A percentile compares a stretch with the other conserved stretches of the same genome.
Evolutionary conservation across 1,284 basidiomycete genomes (phyloP).

Genomic region (Heterobasidion annosum): DNA sequence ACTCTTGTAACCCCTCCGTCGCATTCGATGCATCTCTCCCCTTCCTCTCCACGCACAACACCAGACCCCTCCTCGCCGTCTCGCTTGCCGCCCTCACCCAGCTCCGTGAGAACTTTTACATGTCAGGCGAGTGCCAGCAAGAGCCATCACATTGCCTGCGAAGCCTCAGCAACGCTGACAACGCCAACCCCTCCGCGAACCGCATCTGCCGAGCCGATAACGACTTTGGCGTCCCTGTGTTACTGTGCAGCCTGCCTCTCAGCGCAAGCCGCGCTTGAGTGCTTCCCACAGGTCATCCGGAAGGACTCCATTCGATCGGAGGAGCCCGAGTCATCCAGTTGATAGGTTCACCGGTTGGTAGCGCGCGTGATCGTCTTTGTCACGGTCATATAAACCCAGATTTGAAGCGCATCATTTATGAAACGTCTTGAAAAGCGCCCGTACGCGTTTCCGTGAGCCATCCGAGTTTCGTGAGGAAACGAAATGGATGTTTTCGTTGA

Average conservation of each 20-base stretch:
- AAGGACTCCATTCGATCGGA: neutral
- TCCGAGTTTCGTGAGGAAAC: too few species aligned
- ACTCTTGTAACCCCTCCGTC: too few species aligned
- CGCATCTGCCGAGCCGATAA: slow-evolving; percentile 35
- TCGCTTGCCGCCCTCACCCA: slow-evolving; percentile 19
- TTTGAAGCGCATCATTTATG: too few species aligned
- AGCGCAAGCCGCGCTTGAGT: neutral
- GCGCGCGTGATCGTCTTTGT: too few species aligned
- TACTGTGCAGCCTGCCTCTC: neutral
- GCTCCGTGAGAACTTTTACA: slow-evolving; percentile 40
- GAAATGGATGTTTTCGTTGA: too few species aligned
- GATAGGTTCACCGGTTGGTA: too few species aligned
- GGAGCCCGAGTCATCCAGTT: neutral
- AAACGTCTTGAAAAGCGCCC: too few species aligned
- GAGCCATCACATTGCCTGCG: slow-evolving; percentile 44
- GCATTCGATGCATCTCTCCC: too few species aligned
- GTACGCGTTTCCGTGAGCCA: too few species aligned
- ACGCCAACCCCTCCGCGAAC: slow-evolving; percentile 31
- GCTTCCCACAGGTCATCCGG: neutral
- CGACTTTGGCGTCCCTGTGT: neutral
- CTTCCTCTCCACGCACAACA: too few species aligned
- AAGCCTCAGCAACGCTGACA: slow-evolving; percentile 32
- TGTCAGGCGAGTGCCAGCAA: slow-evolving; percentile 38
- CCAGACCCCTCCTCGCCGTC: too few species aligned
- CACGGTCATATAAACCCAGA: too few species aligned